Percentiles rank a stretch among this genome's conserved stretches.
Evolutionary conservation across 2,329 filamentous ascomycete genomes (phyloP).

Genomic region (Colletotrichum sp.): DNA sequence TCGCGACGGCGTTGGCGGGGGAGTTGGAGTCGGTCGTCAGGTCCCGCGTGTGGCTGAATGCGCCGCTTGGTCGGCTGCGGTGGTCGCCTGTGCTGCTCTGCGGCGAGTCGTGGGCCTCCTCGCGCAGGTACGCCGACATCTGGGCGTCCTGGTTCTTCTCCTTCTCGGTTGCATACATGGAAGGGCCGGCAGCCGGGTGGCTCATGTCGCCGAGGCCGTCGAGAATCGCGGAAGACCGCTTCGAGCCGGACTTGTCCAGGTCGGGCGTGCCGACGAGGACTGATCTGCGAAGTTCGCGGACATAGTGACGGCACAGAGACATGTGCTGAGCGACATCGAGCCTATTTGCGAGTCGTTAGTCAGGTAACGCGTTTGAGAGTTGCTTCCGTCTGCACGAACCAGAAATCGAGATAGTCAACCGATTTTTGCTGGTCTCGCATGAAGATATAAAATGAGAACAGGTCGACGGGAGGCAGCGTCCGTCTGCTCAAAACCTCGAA

Average conservation of each 20-base stretch:
- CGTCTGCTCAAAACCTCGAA: conserved; percentile 95
- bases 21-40: conserved; percentile 80
- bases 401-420: conserved; percentile 98
- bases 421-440: conserved; percentile 99
- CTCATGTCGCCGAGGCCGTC: conserved; percentile 74
- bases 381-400: conserved; percentile 60
- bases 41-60: conserved; percentile 66
- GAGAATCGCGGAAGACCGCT: conserved; percentile 82
- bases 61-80: conserved; percentile 53
- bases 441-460: conserved; percentile 99
- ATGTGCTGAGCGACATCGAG: conserved; percentile 99
- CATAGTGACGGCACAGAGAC: conserved; percentile 96
- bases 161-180: conserved; percentile 69
- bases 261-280: conserved; percentile 94
- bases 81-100: conserved; percentile 51
- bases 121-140: conserved; percentile 87
- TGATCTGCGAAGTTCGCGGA: conserved; percentile 90
- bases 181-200: conserved; percentile 63
- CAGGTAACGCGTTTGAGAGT: conserved; percentile 3
- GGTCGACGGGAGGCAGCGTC: conserved; percentile 92
- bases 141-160: conserved; percentile 85
- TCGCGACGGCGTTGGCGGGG: conserved; percentile 81
- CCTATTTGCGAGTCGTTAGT: conserved; percentile 56
- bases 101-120: conserved; percentile 61
- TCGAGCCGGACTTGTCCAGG: conserved; percentile 79